Percentiles rank a stretch among this genome's conserved stretches.
phyloP scores from a whole-genome alignment of 208 protist genomes.

The Jaenimonas drosophilae region DNA sequence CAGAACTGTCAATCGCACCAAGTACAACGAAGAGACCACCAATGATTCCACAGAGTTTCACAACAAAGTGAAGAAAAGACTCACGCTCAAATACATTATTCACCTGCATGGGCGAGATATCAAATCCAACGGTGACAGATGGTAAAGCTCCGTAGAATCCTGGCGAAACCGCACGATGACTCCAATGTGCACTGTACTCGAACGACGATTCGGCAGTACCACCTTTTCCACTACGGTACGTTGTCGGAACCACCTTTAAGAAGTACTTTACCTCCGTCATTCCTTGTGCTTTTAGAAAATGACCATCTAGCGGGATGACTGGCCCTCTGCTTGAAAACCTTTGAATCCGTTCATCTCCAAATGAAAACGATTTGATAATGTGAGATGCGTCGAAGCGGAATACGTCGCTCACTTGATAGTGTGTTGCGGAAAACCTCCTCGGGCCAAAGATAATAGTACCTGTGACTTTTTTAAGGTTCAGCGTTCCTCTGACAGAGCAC shows the following conservation, averaged over 20 bases:
- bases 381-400: conserved; percentile 49
- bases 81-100: conserved; percentile 62
- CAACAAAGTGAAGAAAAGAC: conserved; percentile 57
- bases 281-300: conserved; percentile 6
- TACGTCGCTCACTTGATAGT: conserved; percentile 30
- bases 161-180: conserved; percentile 13
- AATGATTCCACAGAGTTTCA: conserved; percentile 78
- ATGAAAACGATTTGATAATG: conserved; percentile 50
- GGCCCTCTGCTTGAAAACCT: conserved; percentile 49
- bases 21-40: conserved; percentile 82
- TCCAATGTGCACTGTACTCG: conserved; percentile 63
- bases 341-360: conserved; percentile 41
- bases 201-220: conserved; percentile 19
- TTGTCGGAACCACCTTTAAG: conserved; percentile 59
- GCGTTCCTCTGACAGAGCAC: conserved; percentile 60
- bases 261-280: conserved; percentile 46
- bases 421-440: conserved; percentile 6
- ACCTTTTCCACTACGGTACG: conserved; percentile 5
- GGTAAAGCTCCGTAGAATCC: conserved; percentile 25
- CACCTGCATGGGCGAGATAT: conserved; percentile 59
- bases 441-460: conserved; percentile 74
- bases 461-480: conserved; percentile 73
- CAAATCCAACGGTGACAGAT: conserved; percentile 39
- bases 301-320: conserved; percentile 28
- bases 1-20: conserved; percentile 51